Evolutionary conservation across 1,284 basidiomycete genomes (phyloP), one percentile per base, ranked within the genome.

Genomic region (Anthracocystis setariae): DNA sequence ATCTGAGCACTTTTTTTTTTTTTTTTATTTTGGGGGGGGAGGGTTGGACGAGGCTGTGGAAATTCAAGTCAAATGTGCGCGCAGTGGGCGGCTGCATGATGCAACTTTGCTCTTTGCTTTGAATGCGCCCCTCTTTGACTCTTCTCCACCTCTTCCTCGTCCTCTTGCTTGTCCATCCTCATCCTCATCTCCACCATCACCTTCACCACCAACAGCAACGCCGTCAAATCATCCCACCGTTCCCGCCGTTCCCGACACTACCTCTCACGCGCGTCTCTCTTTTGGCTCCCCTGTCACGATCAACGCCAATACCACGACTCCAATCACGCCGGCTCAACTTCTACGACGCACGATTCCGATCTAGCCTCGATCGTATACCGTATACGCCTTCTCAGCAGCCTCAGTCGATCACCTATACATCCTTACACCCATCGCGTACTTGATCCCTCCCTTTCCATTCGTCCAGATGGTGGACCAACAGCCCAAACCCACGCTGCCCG

Each of bases 391-490:
- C n/a, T n/a, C n/a, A n/a, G n/a, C n/a, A n/a, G n/a, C n/a, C n/a
- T n/a, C n/a, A n/a, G n/a, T n/a, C n/a, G n/a, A n/a, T n/a, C n/a
- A 23, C 40, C 10, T 42, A 23, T 42, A 42, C 45, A 12, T 29
- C 29, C 23, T 5, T 42, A 42, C 45, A 12, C 12, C 29, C 29
- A 29, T 29, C 29, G 5, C 29, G 29, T 5, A 7, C 29, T 29
- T 29, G 5, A 7, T 29, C 29, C 29, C 12, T 12, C 29, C 29
- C 29, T 7, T 29, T 12, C 12, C 5, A 29, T 29, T 12, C 29
- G 29, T 29, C 46, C 46, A 9, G 33, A 67, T 73, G 64, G 68
- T 73, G 64, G 70, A 73, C 38, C 70, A 73, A 33, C 70, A 67
- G 23, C 32, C 64, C 17, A 73, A 73, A 21, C 50, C 70, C 10